Percentiles rank a stretch among this genome's conserved stretches.
Evolutionary conservation across 2,329 filamentous ascomycete species (phyloP).

Genomic region (Colletotrichum theobromicola): DNA sequence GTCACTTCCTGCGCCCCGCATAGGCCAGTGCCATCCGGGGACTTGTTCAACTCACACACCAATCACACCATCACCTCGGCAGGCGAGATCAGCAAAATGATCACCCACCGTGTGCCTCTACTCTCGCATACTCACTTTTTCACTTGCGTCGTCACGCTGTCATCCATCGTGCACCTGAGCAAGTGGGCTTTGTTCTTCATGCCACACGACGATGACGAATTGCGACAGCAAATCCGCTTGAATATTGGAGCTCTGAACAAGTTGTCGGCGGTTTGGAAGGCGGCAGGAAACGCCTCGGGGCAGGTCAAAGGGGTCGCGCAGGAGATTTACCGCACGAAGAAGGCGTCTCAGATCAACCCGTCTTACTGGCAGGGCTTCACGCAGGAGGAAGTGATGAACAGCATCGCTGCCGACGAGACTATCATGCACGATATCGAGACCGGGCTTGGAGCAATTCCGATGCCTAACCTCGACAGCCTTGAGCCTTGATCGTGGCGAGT

Average conservation of each 20-base stretch:
- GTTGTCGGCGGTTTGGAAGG: slow-evolving; percentile 73
- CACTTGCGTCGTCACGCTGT: slow-evolving; percentile 79
- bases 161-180: slow-evolving; percentile 81
- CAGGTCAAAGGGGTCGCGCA: slow-evolving; percentile 83
- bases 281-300: slow-evolving; percentile 70
- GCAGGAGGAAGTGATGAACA: slow-evolving; percentile 59
- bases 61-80: slow-evolving; percentile 82
- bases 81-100: slow-evolving; percentile 75
- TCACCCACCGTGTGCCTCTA: slow-evolving; percentile 75
- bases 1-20: slow-evolving; percentile 73
- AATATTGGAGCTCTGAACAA: slow-evolving; percentile 78
- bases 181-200: slow-evolving; percentile 74
- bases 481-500: background rate
- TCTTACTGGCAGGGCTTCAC: slow-evolving; percentile 61
- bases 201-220: slow-evolving; percentile 65
- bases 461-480: background rate
- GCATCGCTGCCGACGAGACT: slow-evolving; percentile 60
- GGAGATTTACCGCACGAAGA: slow-evolving; percentile 70
- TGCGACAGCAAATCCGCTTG: slow-evolving; percentile 77
- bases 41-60: slow-evolving; percentile 70
- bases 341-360: slow-evolving; percentile 57
- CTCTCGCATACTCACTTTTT: slow-evolving; percentile 83
- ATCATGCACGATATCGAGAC: slow-evolving; percentile 64
- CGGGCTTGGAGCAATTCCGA: background rate
- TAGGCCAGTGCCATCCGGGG: slow-evolving; percentile 51